Evolutionary conservation across 108 stramenopile species (phyloP).

Genomic region (Fragilaria crotonensis): DNA sequence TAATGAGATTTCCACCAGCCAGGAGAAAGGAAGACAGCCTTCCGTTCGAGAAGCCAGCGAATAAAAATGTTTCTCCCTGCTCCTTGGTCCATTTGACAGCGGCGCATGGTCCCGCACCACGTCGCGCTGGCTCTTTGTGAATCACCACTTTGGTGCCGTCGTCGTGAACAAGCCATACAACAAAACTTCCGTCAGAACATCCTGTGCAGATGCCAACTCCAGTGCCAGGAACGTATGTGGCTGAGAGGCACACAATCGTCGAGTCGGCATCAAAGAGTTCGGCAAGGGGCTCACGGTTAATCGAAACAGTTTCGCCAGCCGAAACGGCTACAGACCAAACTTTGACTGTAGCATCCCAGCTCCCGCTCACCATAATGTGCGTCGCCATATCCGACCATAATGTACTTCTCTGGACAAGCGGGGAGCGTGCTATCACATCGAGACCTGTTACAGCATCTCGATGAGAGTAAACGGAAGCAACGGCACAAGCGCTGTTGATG

Average conservation of each 20-base stretch:
- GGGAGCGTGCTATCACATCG: conserved; percentile 30
- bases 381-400: conserved; percentile 46
- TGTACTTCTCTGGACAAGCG: conserved; percentile 18
- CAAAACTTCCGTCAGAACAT: conserved; percentile 54
- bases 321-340: conserved; percentile 57
- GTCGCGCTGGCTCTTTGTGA: conserved; percentile 46
- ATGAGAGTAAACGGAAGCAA: conserved; percentile 66
- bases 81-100: conserved; percentile 45
- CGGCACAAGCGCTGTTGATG: conserved; percentile 58
- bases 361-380: conserved; percentile 60
- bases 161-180: conserved; percentile 50
- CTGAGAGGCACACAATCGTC: conserved; percentile 48
- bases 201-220: conserved; percentile 45
- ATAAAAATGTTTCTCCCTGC: conserved; percentile 23
- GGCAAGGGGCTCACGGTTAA: conserved; percentile 54
- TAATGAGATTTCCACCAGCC: conserved; percentile 19
- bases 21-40: conserved; percentile 41
- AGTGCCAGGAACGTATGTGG: conserved; percentile 17
- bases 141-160: conserved; percentile 51
- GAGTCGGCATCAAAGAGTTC: conserved; percentile 66
- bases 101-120: conserved; percentile 57
- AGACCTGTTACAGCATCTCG: conserved; percentile 65
- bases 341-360: conserved; percentile 70
- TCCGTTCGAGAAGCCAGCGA: conserved; percentile 45
- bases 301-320: conserved; percentile 50